Evolutionary conservation across 495 filamentous ascomycete genomes (phyloP).

Genomic region (Penicillium silybi): DNA sequence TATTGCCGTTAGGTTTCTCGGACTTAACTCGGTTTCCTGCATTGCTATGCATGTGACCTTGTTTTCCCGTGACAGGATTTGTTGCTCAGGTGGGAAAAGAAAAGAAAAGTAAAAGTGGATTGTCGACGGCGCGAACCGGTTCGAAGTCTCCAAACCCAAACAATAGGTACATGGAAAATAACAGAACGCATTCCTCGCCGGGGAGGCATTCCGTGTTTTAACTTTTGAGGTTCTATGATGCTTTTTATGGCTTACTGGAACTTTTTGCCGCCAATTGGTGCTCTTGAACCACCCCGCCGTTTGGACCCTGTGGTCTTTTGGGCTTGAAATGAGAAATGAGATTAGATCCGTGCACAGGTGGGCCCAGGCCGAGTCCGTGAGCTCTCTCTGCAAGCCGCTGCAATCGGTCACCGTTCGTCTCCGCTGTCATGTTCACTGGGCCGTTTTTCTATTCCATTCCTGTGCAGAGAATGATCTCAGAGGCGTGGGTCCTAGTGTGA

Average conservation of each 20-base stretch:
- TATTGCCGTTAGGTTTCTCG: background rate
- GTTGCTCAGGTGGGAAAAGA: background rate
- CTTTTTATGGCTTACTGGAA: background rate
- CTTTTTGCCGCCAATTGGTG: background rate
- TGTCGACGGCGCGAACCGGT: background rate
- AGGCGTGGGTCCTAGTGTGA: background rate
- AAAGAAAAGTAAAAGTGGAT: background rate
- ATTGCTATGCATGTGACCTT: background rate
- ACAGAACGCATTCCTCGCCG: background rate
- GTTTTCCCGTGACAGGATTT: too few species aligned
- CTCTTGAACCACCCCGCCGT: background rate
- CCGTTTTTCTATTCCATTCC: background rate
- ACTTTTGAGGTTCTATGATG: constrained; percentile 23
- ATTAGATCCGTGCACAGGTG: constrained; percentile 17
- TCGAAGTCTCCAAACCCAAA: background rate
- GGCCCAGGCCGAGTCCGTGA: background rate
- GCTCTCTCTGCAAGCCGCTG: background rate
- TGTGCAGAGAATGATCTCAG: constrained; percentile 9
- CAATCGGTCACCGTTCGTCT: background rate
- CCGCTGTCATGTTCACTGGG: too few species aligned
- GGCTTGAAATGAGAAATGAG: constrained; percentile 2
- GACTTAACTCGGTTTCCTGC: background rate
- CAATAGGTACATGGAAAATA: too few species aligned
- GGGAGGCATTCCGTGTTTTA: constrained; percentile 10
- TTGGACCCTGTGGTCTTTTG: background rate